A percentile compares a stretch with the other conserved stretches of the same genome.
These are phyloP conservation scores for Trichoderma pleuroti DNA, from an alignment of 2,329 filamentous ascomycete genomes.

Conservation along the genomic window DNA sequence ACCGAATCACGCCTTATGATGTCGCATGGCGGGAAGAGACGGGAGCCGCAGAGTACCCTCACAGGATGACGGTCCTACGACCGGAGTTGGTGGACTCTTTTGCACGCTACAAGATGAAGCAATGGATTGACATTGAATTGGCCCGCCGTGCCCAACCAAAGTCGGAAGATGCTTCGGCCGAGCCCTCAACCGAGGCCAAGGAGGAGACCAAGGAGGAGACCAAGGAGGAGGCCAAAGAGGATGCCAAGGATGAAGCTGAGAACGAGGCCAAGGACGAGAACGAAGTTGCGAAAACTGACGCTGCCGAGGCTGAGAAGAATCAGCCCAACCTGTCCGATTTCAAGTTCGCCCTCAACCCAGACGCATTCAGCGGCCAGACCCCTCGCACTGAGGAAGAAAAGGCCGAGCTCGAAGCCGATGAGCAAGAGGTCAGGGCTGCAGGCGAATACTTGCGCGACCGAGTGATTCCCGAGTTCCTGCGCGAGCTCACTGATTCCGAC, in stretches of 20 bases:
- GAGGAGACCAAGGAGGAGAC: constrained; percentile 33
- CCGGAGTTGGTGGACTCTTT: constrained; percentile 86
- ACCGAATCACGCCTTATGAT: constrained; percentile 89
- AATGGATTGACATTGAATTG: constrained; percentile 80
- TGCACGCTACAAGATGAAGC: constrained; percentile 79
- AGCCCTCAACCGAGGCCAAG: too few relatives aligned
- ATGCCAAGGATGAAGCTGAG: constrained; percentile 35
- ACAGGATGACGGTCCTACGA: constrained; percentile 91
- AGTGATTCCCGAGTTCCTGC: constrained; percentile 78
- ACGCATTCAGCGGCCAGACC: constrained; percentile 88
- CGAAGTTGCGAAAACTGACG: constrained; percentile 41
- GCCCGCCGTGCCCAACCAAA: constrained; percentile 51
- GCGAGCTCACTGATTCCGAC: constrained; percentile 86
- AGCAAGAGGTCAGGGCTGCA: constrained; percentile 80
- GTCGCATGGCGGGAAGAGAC: constrained; percentile 83
- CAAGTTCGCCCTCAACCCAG: constrained; percentile 84
- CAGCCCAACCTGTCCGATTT: constrained; percentile 85
- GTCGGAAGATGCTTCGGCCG: constrained; percentile 32
- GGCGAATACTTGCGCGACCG: constrained; percentile 73
- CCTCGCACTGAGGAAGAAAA: constrained; percentile 91
- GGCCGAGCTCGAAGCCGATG: constrained; percentile 74
- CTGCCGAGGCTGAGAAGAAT: constrained; percentile 35
- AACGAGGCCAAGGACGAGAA: constrained; percentile 21
- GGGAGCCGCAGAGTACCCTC: constrained; percentile 66
- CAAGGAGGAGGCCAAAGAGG: constrained; percentile 29